phyloP scores from a whole-genome alignment of 2,329 filamentous ascomycete species.

The Colletotrichum destructivum region DNA sequence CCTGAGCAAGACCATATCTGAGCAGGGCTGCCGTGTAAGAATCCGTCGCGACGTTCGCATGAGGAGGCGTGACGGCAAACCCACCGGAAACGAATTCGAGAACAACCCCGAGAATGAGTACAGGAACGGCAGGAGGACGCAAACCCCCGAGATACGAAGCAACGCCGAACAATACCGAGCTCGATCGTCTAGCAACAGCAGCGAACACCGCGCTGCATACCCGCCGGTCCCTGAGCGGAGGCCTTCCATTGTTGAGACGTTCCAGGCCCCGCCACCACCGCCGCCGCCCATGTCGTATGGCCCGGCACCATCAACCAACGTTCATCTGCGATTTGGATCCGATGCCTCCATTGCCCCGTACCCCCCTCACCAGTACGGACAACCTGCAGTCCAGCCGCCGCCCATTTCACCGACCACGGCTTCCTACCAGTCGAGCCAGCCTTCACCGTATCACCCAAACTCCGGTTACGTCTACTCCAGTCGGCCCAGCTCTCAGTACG shows the following conservation, averaged over 20 bases:
- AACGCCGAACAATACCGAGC: slow-evolving; percentile 57
- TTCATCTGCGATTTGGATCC: slow-evolving; percentile 55
- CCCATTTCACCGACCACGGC: slow-evolving; percentile 53
- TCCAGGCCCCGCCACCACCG: slow-evolving; percentile 55
- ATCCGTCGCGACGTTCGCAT: slow-evolving; percentile 95
- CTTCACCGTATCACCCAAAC: slow-evolving; percentile 59
- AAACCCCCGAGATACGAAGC: slow-evolving; percentile 44
- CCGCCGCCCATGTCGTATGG: slow-evolving; percentile 51
- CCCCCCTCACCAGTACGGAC: slow-evolving; percentile 51
- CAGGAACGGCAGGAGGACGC: slow-evolving; percentile 52
- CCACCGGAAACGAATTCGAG: slow-evolving; percentile 62
- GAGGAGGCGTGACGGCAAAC: slow-evolving; percentile 85
- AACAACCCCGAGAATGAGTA: slow-evolving; percentile 77
- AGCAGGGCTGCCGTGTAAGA: slow-evolving; percentile 96
- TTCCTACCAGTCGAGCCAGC: slow-evolving; percentile 52
- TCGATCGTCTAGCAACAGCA: slow-evolving; percentile 74
- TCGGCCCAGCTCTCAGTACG: slow-evolving; percentile 50
- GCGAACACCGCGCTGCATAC: slow-evolving; percentile 63
- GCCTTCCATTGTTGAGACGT: slow-evolving; percentile 64
- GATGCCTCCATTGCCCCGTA: slow-evolving; percentile 56
- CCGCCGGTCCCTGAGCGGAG: slow-evolving; percentile 57
- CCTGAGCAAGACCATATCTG: slow-evolving; percentile 90
- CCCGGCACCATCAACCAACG: slow-evolving; percentile 42
- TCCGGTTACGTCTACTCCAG: slow-evolving; percentile 56
- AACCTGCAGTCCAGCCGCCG: slow-evolving; percentile 50